Evolutionary conservation across 2,329 filamentous ascomycete genomes (phyloP), one percentile per base, ranked within the genome.

Genomic region (Penicillium sp.): DNA sequence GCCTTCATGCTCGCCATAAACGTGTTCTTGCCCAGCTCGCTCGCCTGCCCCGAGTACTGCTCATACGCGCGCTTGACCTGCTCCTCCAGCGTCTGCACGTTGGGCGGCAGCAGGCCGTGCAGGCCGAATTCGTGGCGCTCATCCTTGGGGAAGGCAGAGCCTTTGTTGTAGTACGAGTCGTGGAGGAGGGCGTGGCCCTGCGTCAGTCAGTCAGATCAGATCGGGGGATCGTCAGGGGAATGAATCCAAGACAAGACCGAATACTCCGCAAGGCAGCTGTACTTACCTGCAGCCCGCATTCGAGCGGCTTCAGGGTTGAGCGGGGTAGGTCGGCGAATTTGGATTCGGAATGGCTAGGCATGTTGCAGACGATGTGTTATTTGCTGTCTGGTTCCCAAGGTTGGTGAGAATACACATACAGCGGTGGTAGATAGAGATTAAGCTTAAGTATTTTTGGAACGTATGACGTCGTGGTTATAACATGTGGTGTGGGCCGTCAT

Each of bases 1-100:
- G 90, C 85, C 66, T 90, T 91, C 76, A 96, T 78, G 50, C 87
- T 91, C 0, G 88, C 89, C 79, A 96, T 81, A 68, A 96, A 96
- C 0, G 90, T 92, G 65, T 96, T 96, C 76, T 94, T 95, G 40
- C 87, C 86, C 38, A 96, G 73, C 61, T 87, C 82, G 68, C 87
- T 82, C 0, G 73, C 68, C 3, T 82, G 79, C 2, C 78, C 82
- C 20, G 74, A 76, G 72, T 92, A 96, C 68, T 96, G 91, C 63
- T 90, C 74, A 69, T 95, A 95, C 1, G 91, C 91, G 23, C 91
- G 83, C 56, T 83, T 75, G 50, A 84, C 83, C 68, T 96, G 91
- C 65, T 90, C 84, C 4, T 92, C 87, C 5, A 96, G 79, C 0
- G 84, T 88, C 67, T 93, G 88, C 6, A 90, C 77, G 65, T 86